Conservation (phyloP, 352 stramenopile genomes). For the Pythium insidiosum region DNA sequence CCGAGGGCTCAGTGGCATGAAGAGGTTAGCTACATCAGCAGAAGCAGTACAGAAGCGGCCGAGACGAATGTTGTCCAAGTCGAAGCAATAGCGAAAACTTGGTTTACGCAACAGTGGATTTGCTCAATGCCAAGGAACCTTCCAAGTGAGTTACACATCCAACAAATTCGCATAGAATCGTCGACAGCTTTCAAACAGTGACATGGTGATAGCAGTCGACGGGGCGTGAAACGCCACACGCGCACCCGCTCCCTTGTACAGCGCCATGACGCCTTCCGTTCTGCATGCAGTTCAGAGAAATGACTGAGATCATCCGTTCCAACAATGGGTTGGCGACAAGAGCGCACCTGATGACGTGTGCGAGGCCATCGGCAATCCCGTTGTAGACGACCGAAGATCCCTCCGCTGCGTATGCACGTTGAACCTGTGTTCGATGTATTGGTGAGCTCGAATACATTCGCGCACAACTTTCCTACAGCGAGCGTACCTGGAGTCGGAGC, state of each 20-base stretch:
- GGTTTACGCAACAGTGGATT: too few species aligned
- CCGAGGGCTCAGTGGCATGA: too few species aligned
- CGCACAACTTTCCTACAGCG: too few species aligned
- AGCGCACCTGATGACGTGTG: constrained; percentile 54
- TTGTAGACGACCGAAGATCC: constrained; percentile 27
- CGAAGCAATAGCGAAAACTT: too few species aligned
- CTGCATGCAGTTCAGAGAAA: constrained; percentile 20
- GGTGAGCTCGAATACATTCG: too few species aligned
- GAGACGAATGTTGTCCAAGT: too few species aligned
- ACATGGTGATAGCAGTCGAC: constrained; percentile 96
- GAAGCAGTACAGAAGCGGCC: too few species aligned
- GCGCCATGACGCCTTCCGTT: constrained; percentile 78
- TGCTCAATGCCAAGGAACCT: too few species aligned
- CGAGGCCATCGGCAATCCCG: constrained; percentile 85
- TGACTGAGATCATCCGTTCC: background rate
- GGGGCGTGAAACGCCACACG: constrained; percentile 94
- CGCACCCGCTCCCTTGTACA: constrained; percentile 94
- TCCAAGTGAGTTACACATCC: too few species aligned
- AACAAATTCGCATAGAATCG: constrained; percentile 38
- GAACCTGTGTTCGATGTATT: constrained; percentile 17
- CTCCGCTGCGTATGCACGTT: constrained; percentile 33
- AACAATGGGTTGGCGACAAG: background rate
- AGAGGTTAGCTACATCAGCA: too few species aligned
- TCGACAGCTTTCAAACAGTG: constrained; percentile 90
- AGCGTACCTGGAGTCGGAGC: constrained; percentile 93